Base-by-base conservation (phyloP, 2,329 filamentous ascomycete genomes). In the Stylonectria norvegica region DNA sequence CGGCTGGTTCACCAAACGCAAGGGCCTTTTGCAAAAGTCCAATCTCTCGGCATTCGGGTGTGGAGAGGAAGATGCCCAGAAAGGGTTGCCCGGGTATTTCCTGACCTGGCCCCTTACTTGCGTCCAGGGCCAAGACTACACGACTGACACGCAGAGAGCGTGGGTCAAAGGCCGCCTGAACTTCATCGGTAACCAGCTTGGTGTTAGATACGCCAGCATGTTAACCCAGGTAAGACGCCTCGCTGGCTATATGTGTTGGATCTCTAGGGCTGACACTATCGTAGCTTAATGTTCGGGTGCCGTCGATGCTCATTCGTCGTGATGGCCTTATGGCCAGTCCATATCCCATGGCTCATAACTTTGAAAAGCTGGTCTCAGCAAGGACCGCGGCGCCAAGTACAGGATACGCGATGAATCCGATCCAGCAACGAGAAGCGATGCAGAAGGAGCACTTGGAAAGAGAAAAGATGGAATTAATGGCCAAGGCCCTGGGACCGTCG, bases 241-340 rank as follows among this genome's bases (percentile, higher is more conserved):
- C 31, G 18, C 23, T 42, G 37, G 17, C 34, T 34, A 10, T 38
- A 40, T 30, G n/a, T 22, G 27, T 45, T 35, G 48, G 39, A 38
- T 36, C 16, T 44, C 38, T 38, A 40, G 27, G 32, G 20, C 42
- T 46, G n/a, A 45, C 32, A 29, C 32, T 35, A 15, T 34, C n/a
- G 28, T 42, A 80, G 77, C 67, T 80, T 37, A 70, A 77, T 54
- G 60, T 81, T 37, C 75, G 79, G 17, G 67, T 81, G 14, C 79
- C 79, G 2, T 81, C 76, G 1, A 81, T 82, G 78, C 67, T 81
- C 45, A 80, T 83, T 56, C 70, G 68, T 19, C 64, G 71, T 23
- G 76, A 80, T 51, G 67, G 67, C 4, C 58, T 77, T 8, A 66
- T 76, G 63, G 65, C 68, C 2, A 64, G 62, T 34, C 67, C 69